These are phyloP conservation scores for Hansenula sp. DNA, from an alignment of 1,139 yeast genomes.

Conservation along the genomic window DNA sequence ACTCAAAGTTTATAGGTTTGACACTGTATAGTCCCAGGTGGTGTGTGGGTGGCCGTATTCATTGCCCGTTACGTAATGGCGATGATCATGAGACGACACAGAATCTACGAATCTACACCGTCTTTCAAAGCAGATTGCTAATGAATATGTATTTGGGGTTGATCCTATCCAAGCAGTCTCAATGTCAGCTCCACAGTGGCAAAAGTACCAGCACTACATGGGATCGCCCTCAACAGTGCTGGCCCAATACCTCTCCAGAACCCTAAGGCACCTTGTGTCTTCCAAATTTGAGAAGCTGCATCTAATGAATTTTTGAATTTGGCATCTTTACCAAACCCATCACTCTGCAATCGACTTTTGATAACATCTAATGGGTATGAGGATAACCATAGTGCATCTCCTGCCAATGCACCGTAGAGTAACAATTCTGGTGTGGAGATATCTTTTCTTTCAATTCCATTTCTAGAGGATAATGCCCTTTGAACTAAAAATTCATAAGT, in stretches of 20 bases:
- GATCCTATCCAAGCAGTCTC: slow-evolving; percentile 55
- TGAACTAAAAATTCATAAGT: slow-evolving; percentile 63
- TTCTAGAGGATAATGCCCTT: slow-evolving; percentile 31
- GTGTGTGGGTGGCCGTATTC: too few relatives aligned
- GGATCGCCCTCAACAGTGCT: slow-evolving; percentile 64
- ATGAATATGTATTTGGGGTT: too few relatives aligned
- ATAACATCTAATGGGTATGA: slow-evolving; percentile 80
- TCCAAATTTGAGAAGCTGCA: slow-evolving; percentile 46
- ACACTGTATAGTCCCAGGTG: too few relatives aligned
- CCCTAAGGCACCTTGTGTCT: slow-evolving; percentile 47
- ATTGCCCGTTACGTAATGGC: too few relatives aligned
- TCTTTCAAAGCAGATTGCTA: too few relatives aligned
- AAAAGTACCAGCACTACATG: slow-evolving; percentile 75
- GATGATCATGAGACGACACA: too few relatives aligned
- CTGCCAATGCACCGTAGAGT: slow-evolving; percentile 75
- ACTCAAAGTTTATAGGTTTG: too few relatives aligned
- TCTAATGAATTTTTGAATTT: slow-evolving; percentile 43
- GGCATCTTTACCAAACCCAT: slow-evolving; percentile 45
- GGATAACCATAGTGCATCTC: slow-evolving; percentile 75
- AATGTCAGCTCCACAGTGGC: slow-evolving; percentile 73
- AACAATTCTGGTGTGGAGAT: slow-evolving; percentile 61
- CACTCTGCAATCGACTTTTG: slow-evolving; percentile 68
- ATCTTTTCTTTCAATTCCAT: slow-evolving; percentile 37
- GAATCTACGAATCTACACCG: too few relatives aligned
- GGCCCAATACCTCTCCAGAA: slow-evolving; percentile 75